A percentile compares a stretch with the other conserved stretches of the same genome.
Conservation (phyloP, 768 basidiomycete genomes). For the Lactarius hengduanensis region DNA sequence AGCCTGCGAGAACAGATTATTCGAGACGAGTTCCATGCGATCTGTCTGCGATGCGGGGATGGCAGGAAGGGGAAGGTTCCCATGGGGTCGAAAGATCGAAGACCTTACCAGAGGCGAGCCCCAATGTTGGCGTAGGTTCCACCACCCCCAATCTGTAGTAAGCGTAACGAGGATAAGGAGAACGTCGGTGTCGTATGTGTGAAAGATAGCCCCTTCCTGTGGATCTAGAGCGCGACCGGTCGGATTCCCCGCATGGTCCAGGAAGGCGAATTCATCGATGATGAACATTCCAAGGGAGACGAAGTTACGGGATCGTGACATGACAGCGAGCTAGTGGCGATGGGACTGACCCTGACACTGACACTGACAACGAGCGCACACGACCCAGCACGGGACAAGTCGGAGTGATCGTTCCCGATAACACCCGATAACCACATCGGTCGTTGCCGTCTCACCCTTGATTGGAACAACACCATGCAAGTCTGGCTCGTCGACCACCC, state of each 20-base stretch:
- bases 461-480: conserved; percentile 9
- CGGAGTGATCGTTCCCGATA: neutral
- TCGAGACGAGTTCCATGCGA: neutral
- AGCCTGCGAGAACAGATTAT: conserved; percentile 49
- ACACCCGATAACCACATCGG: neutral
- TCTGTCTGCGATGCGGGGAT: neutral
- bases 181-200: neutral
- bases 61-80: neutral
- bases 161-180: neutral
- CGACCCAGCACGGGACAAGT: neutral
- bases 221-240: conserved; percentile 42
- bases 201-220: conserved; percentile 48
- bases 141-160: conserved; percentile 81
- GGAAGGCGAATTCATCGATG: conserved; percentile 73
- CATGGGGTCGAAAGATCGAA: neutral
- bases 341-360: neutral
- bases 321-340: neutral
- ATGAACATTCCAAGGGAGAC: conserved; percentile 89
- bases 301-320: conserved; percentile 37
- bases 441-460: neutral
- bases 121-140: conserved; percentile 82
- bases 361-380: too few species aligned
- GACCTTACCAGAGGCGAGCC: conserved; percentile 69
- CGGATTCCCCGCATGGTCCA: conserved; percentile 53
- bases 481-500: conserved; percentile 27